A percentile compares a stretch with the other conserved stretches of the same genome.
phyloP scores from a whole-genome alignment of 805 yeast species.

The Saturnispora ahearnii region DNA sequence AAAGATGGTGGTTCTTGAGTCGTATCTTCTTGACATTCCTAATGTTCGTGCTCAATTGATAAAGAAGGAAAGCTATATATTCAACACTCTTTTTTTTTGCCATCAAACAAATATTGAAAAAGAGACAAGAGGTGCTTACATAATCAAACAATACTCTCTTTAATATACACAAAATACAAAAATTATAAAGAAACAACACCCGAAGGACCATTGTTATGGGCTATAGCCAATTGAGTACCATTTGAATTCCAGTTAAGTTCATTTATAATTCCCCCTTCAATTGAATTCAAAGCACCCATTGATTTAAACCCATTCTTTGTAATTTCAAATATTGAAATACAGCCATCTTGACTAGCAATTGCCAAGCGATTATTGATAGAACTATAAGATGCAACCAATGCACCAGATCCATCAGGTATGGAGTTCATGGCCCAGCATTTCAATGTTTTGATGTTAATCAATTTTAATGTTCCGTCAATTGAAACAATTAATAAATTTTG shows the following conservation, averaged over 20 bases:
- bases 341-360: not conserved
- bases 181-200: not conserved
- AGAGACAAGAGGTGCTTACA: not conserved
- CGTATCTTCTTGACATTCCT: constrained; percentile 89
- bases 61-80: not conserved
- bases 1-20: constrained; percentile 95
- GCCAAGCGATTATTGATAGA: not conserved
- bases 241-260: not conserved
- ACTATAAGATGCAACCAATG: not conserved
- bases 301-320: not conserved
- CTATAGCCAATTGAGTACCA: not conserved
- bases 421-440: constrained; percentile 1
- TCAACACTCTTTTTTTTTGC: not conserved
- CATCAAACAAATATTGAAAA: not conserved
- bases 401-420: constrained; percentile 6
- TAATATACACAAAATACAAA: not conserved
- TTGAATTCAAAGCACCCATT: constrained; percentile 2
- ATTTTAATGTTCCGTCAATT: constrained; percentile 3
- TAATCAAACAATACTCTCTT: not conserved
- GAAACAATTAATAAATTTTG: constrained; percentile 1
- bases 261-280: not conserved
- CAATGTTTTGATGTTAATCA: not conserved
- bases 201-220: not conserved
- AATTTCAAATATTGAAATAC: constrained; percentile 1
- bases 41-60: not conserved